Conservation (phyloP, 257 asterid genomes). For the Petrea volubilis region DNA sequence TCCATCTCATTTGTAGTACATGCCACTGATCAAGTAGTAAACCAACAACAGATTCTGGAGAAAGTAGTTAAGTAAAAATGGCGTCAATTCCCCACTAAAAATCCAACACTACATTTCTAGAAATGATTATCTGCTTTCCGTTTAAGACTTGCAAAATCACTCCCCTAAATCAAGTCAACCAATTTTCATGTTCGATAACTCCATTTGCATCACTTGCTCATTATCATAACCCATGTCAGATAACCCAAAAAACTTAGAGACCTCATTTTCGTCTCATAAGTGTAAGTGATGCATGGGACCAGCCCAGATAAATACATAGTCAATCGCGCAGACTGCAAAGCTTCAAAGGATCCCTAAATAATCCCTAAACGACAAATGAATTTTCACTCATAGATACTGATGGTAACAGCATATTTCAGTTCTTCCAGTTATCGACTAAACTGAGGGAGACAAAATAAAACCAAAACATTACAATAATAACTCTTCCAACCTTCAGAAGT, state of each 20-base stretch:
- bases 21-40: background rate
- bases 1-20: background rate
- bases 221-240: background rate
- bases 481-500: conserved; percentile 37
- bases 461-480: background rate
- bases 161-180: background rate
- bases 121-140: background rate
- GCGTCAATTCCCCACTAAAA: background rate
- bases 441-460: conserved; percentile 3
- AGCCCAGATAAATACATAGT: background rate
- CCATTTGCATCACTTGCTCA: background rate
- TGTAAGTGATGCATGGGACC: background rate
- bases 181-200: background rate
- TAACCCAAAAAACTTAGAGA: background rate
- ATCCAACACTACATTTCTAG: background rate
- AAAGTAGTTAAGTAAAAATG: background rate
- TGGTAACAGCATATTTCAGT: background rate
- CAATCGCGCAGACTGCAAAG: background rate
- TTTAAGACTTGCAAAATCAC: background rate
- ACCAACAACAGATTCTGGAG: background rate
- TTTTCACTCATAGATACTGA: background rate
- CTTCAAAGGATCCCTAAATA: background rate
- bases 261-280: background rate
- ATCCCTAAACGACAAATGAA: background rate
- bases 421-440: conserved; percentile 10